phyloP scores from a whole-genome alignment of 164 flowering plant species.

The Macadamia integrifolia region DNA sequence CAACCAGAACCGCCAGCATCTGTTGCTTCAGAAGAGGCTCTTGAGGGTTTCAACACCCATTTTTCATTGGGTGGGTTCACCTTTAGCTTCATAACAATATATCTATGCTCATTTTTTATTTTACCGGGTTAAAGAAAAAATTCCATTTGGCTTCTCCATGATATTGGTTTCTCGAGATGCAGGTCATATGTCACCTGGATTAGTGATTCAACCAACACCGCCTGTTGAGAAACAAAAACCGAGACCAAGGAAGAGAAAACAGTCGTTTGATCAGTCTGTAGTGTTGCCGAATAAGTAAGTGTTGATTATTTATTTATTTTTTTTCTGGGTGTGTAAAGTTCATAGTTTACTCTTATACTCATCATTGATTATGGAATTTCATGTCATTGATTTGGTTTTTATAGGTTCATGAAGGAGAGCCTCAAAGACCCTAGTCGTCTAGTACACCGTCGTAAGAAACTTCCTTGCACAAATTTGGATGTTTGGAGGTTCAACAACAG shows the following conservation, averaged over 20 bases:
- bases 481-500: slow-evolving; percentile 44
- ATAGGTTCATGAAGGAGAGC: slow-evolving; percentile 47
- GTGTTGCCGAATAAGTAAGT: slow-evolving; percentile 68
- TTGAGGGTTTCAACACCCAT: slow-evolving; percentile 17
- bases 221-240: slow-evolving; percentile 32
- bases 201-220: slow-evolving; percentile 52
- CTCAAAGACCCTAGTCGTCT: slow-evolving; percentile 46
- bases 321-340: neutral
- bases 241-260: slow-evolving; percentile 50
- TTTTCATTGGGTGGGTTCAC: slow-evolving; percentile 35
- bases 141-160: neutral
- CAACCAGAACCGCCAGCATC: slow-evolving; percentile 23
- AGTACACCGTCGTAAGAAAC: slow-evolving; percentile 32
- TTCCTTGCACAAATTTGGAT: slow-evolving; percentile 47
- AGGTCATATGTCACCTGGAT: slow-evolving; percentile 36
- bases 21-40: slow-evolving; percentile 25
- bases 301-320: neutral
- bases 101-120: neutral
- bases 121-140: neutral
- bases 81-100: slow-evolving; percentile 1
- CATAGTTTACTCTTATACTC: neutral
- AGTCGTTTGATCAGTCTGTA: slow-evolving; percentile 35
- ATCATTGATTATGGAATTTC: slow-evolving; percentile 13
- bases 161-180: slow-evolving; percentile 13
- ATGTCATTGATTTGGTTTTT: slow-evolving; percentile 7